phyloP scores from a whole-genome alignment of 2,329 filamentous ascomycete genomes.

The Aspergillus versicolor region DNA sequence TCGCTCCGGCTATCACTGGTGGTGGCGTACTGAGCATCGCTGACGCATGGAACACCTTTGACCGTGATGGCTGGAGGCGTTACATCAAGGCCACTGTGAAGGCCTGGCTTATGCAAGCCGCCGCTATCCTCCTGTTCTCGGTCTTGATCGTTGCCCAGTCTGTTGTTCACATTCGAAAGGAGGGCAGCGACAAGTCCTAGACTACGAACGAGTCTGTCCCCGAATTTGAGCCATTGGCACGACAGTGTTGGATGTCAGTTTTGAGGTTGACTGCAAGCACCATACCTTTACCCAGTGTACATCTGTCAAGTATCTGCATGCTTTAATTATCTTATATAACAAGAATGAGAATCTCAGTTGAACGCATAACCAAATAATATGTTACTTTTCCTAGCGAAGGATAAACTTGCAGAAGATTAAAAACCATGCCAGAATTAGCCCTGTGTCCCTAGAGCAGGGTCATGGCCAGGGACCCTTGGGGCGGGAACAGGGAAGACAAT shows the following conservation, averaged over 20 bases:
- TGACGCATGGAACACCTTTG: conserved; percentile 79
- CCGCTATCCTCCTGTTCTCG: conserved; percentile 36
- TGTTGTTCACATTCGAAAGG: not conserved
- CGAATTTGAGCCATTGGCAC: not conserved
- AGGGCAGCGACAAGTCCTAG: not conserved
- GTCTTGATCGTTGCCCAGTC: conserved; percentile 8
- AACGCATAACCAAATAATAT: not conserved
- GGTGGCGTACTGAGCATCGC: conserved; percentile 70
- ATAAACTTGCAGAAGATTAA: no score
- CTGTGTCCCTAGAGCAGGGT: no score
- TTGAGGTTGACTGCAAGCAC: not conserved
- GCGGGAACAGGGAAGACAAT: no score
- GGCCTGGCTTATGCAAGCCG: conserved; percentile 59
- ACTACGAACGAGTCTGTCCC: not conserved
- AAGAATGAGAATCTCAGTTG: not conserved
- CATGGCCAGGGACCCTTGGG: no score
- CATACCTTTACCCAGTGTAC: not conserved
- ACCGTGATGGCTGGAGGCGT: conserved; percentile 68
- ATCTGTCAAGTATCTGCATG: not conserved
- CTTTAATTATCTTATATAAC: not conserved
- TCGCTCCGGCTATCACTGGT: conserved; percentile 71
- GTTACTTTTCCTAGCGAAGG: not conserved
- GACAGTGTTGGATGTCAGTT: not conserved
- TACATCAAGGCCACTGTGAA: conserved; percentile 75
- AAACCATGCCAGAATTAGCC: no score